A percentile compares a stretch with the other conserved stretches of the same genome.
phyloP scores from a whole-genome alignment of 2,329 filamentous ascomycete genomes.

The Fusarium miscanthi region DNA sequence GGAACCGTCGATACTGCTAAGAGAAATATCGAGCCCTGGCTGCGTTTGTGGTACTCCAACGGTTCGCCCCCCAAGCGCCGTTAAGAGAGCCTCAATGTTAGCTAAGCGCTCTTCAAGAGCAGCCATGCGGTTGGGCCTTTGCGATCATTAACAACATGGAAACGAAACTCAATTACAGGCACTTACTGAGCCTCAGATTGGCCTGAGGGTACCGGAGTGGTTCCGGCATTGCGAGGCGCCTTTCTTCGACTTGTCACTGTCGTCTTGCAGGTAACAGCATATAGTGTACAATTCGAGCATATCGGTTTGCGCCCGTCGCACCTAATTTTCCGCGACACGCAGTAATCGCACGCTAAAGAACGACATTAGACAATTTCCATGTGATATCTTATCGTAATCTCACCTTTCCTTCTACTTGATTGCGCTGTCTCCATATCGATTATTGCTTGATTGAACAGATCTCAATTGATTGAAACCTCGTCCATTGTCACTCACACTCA shows the following conservation, averaged over 20 bases:
- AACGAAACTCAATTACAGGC: accelerated
- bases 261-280: slow-evolving; percentile 48
- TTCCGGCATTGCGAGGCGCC: background rate
- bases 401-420: slow-evolving; percentile 38
- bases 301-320: slow-evolving; percentile 53
- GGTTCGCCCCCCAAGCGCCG: background rate
- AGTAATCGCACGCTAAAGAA: slow-evolving; percentile 50
- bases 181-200: slow-evolving; percentile 1
- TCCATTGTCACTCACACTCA: background rate
- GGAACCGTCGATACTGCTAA: background rate
- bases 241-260: slow-evolving; percentile 19
- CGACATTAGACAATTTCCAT: too few species aligned
- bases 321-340: slow-evolving; percentile 54
- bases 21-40: background rate
- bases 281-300: slow-evolving; percentile 54
- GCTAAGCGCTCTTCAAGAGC: slow-evolving; percentile 35
- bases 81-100: slow-evolving; percentile 32
- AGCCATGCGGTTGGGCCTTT: slow-evolving; percentile 25
- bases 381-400: background rate
- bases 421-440: slow-evolving; percentile 20
- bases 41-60: background rate
- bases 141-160: background rate
- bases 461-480: background rate
- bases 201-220: background rate
- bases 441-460: background rate